Conservation (phyloP, 139 green algal species). For the Micromonas pusilla region DNA sequence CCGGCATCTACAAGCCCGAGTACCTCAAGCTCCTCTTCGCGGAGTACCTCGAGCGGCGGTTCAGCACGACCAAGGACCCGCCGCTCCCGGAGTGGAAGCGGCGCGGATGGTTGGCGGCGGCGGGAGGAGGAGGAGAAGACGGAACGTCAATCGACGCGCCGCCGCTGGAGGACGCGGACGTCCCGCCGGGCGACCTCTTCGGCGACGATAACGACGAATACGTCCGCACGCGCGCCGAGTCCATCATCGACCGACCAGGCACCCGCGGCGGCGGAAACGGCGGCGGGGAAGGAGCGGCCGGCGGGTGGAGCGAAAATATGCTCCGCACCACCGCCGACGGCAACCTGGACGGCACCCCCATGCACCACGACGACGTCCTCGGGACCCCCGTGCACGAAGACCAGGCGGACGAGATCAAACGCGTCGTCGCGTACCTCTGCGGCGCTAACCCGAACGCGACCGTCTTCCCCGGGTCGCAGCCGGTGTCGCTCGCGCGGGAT, state of each 20-base stretch:
- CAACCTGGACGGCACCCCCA: constrained; percentile 10
- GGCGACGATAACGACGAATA: not conserved
- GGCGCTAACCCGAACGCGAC: not conserved
- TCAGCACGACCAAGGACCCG: not conserved
- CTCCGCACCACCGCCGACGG: not conserved
- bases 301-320: too few species aligned
- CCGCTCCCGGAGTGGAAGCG: constrained; percentile 27
- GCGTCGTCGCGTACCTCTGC: not conserved
- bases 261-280: too few species aligned
- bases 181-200: constrained; percentile 19
- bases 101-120: too few species aligned
- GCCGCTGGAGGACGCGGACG: constrained; percentile 25
- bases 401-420: constrained; percentile 42
- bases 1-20: constrained; percentile 96
- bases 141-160: too few species aligned
- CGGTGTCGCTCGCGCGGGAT: constrained; percentile 67
- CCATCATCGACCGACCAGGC: too few species aligned
- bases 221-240: not conserved
- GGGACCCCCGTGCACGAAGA: constrained; percentile 63
- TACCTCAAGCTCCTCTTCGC: constrained; percentile 84
- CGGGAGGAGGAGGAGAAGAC: too few species aligned
- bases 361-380: constrained; percentile 78
- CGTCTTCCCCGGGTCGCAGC: constrained; percentile 82
- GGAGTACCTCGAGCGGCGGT: constrained; percentile 65
- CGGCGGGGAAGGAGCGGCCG: too few species aligned